A percentile compares a stretch with the other conserved stretches of the same genome.
Conservation (phyloP, 331 rosid genomes). For the Stylosanthes scabra region DNA sequence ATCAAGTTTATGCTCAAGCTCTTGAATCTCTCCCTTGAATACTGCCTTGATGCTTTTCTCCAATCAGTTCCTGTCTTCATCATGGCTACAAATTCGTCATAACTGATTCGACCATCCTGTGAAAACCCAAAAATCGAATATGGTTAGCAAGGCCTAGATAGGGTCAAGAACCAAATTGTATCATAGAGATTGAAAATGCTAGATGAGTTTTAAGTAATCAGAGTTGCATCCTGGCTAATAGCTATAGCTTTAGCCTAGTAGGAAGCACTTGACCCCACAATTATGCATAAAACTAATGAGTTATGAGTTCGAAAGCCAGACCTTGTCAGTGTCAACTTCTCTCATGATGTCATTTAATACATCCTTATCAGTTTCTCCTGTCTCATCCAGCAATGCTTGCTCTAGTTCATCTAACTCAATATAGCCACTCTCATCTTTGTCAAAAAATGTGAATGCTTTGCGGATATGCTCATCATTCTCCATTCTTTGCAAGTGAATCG, state of each 20-base stretch:
- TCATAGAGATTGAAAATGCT: too few species aligned
- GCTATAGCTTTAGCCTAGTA: too few species aligned
- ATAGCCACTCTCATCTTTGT: slow-evolving; percentile 58
- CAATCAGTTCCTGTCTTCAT: slow-evolving; percentile 98
- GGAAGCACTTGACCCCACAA: too few species aligned
- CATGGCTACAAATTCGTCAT: slow-evolving; percentile 83
- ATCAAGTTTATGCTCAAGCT: slow-evolving; percentile 70
- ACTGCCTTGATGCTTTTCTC: slow-evolving; percentile 98
- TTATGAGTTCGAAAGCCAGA: slow-evolving; percentile 40
- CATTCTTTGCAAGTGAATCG: slow-evolving; percentile 79
- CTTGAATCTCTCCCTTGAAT: slow-evolving; percentile 82
- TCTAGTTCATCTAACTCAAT: slow-evolving; percentile 89
- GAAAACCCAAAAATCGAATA: slow-evolving; percentile 17
- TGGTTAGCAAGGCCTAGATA: background rate
- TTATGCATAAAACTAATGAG: slow-evolving; percentile 11
- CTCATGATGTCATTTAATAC: slow-evolving; percentile 71
- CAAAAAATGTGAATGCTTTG: slow-evolving; percentile 85
- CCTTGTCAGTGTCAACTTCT: slow-evolving; percentile 97
- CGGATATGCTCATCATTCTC: slow-evolving; percentile 78
- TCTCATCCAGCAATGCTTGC: slow-evolving; percentile 62
- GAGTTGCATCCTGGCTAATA: too few species aligned
- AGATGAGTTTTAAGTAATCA: too few species aligned
- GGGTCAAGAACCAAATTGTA: too few species aligned
- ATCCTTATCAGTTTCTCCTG: slow-evolving; percentile 66
- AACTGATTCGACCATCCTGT: slow-evolving; percentile 92